Evolutionary conservation across 306 rosid species (phyloP).

Genomic region (Acacia melanoxylon): DNA sequence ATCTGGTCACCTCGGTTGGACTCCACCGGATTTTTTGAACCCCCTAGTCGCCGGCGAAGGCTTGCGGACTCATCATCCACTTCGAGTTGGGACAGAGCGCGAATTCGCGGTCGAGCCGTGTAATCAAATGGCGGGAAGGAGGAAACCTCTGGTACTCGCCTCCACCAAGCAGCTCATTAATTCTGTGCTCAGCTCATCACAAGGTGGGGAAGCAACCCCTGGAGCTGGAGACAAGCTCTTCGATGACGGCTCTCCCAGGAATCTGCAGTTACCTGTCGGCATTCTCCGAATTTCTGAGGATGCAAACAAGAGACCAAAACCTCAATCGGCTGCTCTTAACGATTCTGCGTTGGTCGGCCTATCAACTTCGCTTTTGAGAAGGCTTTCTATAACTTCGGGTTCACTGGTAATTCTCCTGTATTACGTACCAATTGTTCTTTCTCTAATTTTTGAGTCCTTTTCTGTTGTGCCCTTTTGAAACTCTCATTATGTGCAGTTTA

Average conservation of each 20-base stretch:
- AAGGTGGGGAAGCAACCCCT: background rate
- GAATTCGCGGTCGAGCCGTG: background rate
- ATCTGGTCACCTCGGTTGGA: no score
- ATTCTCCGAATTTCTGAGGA: constrained; percentile 56
- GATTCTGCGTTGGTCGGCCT: constrained; percentile 70
- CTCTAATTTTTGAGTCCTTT: background rate
- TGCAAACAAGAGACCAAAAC: background rate
- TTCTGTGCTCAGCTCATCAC: constrained; percentile 48
- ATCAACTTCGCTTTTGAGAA: constrained; percentile 63
- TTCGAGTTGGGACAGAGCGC: background rate
- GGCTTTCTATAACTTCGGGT: constrained; percentile 65
- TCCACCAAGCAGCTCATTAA: constrained; percentile 60
- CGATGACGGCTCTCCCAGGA: constrained; percentile 11
- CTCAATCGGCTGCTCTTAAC: constrained; percentile 51
- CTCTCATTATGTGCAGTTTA: background rate
- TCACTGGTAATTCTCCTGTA: constrained; percentile 45
- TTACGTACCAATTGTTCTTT: background rate
- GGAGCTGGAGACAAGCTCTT: constrained; percentile 18
- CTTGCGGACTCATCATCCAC: background rate
- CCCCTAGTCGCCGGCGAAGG: no score
- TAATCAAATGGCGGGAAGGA: constrained; percentile 67
- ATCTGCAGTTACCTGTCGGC: constrained; percentile 52
- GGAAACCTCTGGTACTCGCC: constrained; percentile 76
- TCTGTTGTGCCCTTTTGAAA: background rate
- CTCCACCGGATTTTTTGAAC: no score